Evolutionary conservation across 208 protist genomes (phyloP).

Genomic region (Acanthamoeba quina): DNA sequence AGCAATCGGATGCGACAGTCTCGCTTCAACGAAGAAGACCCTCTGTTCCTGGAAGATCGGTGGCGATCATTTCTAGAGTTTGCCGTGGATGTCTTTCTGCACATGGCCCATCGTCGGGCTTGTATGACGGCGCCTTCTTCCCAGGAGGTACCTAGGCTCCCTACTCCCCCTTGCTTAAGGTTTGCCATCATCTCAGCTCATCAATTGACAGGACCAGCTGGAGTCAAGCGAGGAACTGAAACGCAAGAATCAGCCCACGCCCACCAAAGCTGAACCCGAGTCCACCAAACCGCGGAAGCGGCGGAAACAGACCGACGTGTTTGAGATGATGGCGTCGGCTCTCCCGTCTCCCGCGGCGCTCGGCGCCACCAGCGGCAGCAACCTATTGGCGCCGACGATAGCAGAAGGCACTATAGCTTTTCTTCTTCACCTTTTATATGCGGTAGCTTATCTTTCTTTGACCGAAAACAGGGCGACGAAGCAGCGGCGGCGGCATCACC

Average conservation of each 20-base stretch:
- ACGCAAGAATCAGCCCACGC: constrained; percentile 3
- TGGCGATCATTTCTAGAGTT: constrained; percentile 17
- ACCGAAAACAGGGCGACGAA: background rate
- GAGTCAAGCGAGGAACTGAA: background rate
- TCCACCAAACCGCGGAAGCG: background rate
- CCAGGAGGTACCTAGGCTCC: background rate
- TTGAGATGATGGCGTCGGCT: background rate
- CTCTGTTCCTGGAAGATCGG: constrained; percentile 7
- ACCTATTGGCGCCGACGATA: background rate
- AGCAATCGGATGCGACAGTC: constrained; percentile 38
- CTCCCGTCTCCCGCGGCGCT: background rate
- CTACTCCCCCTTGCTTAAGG: background rate
- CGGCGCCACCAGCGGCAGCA: background rate
- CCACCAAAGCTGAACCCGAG: no score
- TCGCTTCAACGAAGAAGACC: constrained; percentile 36
- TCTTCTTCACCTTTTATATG: background rate
- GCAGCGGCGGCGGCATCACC: constrained; percentile 1
- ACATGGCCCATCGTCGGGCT: background rate
- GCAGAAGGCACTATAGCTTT: background rate
- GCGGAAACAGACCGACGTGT: constrained; percentile 16
- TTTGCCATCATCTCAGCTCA: background rate
- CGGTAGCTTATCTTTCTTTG: background rate
- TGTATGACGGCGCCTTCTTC: background rate
- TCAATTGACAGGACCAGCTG: no score
- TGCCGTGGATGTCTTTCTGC: background rate